Conservation (phyloP, 805 yeast species). For the Yamadazyma akitaensis region DNA sequence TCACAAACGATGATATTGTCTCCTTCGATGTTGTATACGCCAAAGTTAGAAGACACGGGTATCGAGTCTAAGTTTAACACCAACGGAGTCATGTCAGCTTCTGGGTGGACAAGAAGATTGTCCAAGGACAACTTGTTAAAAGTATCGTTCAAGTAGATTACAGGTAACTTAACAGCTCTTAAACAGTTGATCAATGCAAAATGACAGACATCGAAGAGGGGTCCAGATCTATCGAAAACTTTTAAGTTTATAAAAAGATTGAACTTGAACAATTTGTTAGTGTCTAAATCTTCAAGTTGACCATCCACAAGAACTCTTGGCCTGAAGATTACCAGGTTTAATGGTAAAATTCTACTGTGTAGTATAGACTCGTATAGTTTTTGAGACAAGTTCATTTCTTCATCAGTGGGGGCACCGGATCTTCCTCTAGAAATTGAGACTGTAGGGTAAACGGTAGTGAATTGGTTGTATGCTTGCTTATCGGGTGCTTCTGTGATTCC, state of each 20-base stretch:
- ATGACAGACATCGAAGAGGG: conserved; percentile 75
- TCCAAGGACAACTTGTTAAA: conserved; percentile 4
- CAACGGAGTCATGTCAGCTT: conserved; percentile 6
- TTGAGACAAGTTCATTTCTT: conserved; percentile 76
- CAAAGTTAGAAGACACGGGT: conserved; percentile 14
- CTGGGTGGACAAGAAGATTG: conserved; percentile 7
- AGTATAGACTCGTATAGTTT: conserved; percentile 56
- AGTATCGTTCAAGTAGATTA: conserved; percentile 39
- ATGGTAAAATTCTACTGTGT: conserved; percentile 50
- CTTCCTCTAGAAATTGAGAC: conserved; percentile 77
- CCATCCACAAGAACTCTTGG: conserved; percentile 21
- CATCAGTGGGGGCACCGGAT: conserved; percentile 77
- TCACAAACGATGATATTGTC: conserved; percentile 13
- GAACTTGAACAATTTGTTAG: conserved; percentile 23
- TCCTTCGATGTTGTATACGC: conserved; percentile 11
- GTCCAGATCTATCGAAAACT: conserved; percentile 78
- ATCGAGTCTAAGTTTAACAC: neutral
- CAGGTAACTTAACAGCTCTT: conserved; percentile 57
- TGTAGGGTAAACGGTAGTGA: conserved; percentile 56
- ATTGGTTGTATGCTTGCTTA: conserved; percentile 15
- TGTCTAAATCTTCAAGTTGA: conserved; percentile 3
- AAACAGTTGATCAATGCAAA: conserved; percentile 64
- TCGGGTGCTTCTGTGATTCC: conserved; percentile 6
- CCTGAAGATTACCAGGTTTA: conserved; percentile 28
- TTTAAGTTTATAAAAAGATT: conserved; percentile 71